Conservation (phyloP, 2,329 filamentous ascomycete genomes). For the Didymosphaeria variabile region DNA sequence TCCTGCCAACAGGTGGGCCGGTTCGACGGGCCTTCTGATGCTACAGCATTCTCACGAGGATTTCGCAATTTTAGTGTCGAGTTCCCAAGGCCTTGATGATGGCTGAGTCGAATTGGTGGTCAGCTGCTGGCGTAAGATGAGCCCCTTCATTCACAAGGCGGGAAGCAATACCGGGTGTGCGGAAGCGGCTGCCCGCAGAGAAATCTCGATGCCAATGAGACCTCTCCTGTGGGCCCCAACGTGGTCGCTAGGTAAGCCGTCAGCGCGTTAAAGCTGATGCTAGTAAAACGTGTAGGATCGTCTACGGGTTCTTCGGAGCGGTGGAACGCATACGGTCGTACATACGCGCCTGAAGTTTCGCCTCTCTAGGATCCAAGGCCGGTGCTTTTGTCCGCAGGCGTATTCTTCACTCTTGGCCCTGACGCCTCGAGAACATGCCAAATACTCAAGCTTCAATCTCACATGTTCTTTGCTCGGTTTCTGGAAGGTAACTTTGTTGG, state of each 20-base stretch:
- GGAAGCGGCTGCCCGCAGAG: constrained; percentile 14
- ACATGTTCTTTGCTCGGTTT: constrained; percentile 32
- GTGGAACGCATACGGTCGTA: not conserved
- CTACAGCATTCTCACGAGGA: not conserved
- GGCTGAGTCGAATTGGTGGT: constrained; percentile 13
- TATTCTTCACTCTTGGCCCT: not conserved
- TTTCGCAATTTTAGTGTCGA: constrained; percentile 2
- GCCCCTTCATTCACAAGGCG: not conserved
- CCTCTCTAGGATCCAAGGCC: not conserved
- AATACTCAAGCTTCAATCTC: not conserved
- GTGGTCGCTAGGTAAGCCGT: constrained; percentile 1
- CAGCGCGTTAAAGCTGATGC: constrained; percentile 3
- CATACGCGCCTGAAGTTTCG: not conserved
- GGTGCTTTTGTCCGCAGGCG: not conserved
- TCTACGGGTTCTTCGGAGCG: not conserved
- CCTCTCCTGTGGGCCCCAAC: not conserved
- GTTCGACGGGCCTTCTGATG: constrained; percentile 10
- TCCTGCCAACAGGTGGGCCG: not conserved
- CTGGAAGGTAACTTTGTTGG: constrained; percentile 45
- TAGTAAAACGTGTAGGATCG: not conserved
- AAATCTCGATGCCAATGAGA: not conserved
- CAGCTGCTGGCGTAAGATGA: constrained; percentile 15
- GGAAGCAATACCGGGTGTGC: constrained; percentile 11
- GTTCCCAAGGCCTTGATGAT: not conserved
- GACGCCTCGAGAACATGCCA: no score